phyloP scores from a whole-genome alignment of 1,139 yeast species.

The Zygosaccharomyces pseudobailii region DNA sequence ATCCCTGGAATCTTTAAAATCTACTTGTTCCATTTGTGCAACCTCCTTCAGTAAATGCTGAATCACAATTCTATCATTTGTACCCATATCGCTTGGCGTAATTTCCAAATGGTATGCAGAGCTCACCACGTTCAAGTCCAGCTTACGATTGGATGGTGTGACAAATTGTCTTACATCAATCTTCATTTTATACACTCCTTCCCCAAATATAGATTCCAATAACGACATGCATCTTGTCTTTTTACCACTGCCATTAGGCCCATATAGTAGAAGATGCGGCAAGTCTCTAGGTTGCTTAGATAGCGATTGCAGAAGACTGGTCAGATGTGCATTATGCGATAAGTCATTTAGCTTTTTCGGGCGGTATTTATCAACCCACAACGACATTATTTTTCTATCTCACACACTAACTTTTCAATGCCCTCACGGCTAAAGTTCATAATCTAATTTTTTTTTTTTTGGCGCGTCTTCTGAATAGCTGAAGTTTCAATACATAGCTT shows the following conservation, averaged over 20 bases:
- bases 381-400: conserved; percentile 52
- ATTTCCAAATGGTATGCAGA: conserved; percentile 89
- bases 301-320: conserved; percentile 58
- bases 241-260: conserved; percentile 96
- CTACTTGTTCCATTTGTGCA: conserved; percentile 94
- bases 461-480: background rate
- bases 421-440: no score
- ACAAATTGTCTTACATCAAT: conserved; percentile 84
- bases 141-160: conserved; percentile 63
- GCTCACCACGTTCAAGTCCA: conserved; percentile 87
- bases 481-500: background rate
- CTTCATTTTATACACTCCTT: conserved; percentile 76
- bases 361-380: conserved; percentile 95
- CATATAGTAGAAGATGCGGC: conserved; percentile 88
- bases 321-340: conserved; percentile 62
- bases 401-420: background rate
- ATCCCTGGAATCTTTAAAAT: conserved; percentile 37
- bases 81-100: conserved; percentile 96
- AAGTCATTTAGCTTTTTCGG: conserved; percentile 64
- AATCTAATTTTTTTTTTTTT: background rate
- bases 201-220: conserved; percentile 73
- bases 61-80: conserved; percentile 88
- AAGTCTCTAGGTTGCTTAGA: conserved; percentile 51
- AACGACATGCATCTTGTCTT: conserved; percentile 88
- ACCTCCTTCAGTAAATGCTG: conserved; percentile 90